Conservation (phyloP, 192 early-diverging fungal genomes). For the Coemansia pectinata region DNA sequence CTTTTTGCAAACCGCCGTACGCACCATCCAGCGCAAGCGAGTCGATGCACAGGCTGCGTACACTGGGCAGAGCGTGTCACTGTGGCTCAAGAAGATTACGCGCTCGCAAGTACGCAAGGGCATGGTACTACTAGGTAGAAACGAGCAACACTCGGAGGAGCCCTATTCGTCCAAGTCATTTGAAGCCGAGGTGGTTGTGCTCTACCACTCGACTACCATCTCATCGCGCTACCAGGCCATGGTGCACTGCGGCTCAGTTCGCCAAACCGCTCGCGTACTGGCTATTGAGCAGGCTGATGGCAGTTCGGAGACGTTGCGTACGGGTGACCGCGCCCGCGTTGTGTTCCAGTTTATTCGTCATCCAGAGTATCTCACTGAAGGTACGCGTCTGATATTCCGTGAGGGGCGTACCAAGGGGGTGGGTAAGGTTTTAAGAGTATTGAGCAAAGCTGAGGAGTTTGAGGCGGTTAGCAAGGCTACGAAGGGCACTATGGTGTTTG, state of each 20-base stretch:
- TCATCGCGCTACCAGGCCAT: conserved; percentile 90
- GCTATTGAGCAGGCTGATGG: conserved; percentile 32
- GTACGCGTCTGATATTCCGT: conserved; percentile 68
- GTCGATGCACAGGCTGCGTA: conserved; percentile 71
- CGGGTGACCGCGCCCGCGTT: conserved; percentile 82
- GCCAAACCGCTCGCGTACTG: conserved; percentile 85
- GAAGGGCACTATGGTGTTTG: conserved; percentile 34
- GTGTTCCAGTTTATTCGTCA: conserved; percentile 79
- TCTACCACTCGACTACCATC: conserved; percentile 93
- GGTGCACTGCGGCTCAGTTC: conserved; percentile 85
- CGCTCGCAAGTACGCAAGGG: conserved; percentile 77
- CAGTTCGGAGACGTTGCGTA: conserved; percentile 65
- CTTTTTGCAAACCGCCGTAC: conserved; percentile 75
- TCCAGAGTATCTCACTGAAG: conserved; percentile 68
- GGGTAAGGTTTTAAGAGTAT: conserved; percentile 69
- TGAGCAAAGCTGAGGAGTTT: conserved; percentile 31
- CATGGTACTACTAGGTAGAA: conserved; percentile 41
- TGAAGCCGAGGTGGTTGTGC: conserved; percentile 89
- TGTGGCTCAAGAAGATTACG: conserved; percentile 85
- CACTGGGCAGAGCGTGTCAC: conserved; percentile 82
- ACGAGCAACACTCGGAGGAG: conserved; percentile 5
- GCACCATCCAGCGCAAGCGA: conserved; percentile 89
- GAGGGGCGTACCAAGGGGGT: conserved; percentile 88
- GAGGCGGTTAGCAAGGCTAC: conserved; percentile 14
- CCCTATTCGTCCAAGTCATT: conserved; percentile 60